phyloP scores from a whole-genome alignment of 2,329 filamentous ascomycete genomes.

The Calonectria hawksworthii region DNA sequence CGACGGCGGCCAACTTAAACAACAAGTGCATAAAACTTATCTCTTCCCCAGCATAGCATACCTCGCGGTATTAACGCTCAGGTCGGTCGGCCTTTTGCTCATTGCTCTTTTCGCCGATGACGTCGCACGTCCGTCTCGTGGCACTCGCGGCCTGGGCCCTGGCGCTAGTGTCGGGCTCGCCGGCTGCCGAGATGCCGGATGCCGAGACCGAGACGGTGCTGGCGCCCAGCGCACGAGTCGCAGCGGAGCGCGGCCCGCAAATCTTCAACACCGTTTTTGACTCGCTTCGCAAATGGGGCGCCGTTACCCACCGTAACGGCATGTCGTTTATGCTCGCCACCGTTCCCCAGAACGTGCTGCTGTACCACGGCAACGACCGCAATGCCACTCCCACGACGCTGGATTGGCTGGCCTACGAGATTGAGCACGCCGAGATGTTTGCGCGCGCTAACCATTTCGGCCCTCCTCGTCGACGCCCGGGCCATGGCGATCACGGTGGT shows the following conservation, averaged over 20 bases:
- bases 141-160: not conserved
- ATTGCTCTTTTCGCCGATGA: not conserved
- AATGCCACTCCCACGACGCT: constrained; percentile 60
- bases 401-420: constrained; percentile 75
- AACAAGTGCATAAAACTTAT: not conserved
- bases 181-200: not conserved
- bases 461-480: not conserved
- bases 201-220: not conserved
- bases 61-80: not conserved
- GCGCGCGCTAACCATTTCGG: constrained; percentile 45
- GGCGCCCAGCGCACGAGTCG: constrained; percentile 6
- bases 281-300: constrained; percentile 74
- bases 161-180: not conserved
- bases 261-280: constrained; percentile 74
- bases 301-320: constrained; percentile 73
- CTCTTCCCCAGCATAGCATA: not conserved
- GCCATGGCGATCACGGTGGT: not conserved
- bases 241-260: constrained; percentile 50
- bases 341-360: constrained; percentile 65
- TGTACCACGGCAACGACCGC: constrained; percentile 68
- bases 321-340: constrained; percentile 72
- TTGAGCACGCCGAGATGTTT: constrained; percentile 72
- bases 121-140: not conserved
- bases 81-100: not conserved
- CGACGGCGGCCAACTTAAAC: not conserved